Base-by-base conservation (phyloP, 495 filamentous ascomycete genomes). In the Penicillium cinerascens region DNA sequence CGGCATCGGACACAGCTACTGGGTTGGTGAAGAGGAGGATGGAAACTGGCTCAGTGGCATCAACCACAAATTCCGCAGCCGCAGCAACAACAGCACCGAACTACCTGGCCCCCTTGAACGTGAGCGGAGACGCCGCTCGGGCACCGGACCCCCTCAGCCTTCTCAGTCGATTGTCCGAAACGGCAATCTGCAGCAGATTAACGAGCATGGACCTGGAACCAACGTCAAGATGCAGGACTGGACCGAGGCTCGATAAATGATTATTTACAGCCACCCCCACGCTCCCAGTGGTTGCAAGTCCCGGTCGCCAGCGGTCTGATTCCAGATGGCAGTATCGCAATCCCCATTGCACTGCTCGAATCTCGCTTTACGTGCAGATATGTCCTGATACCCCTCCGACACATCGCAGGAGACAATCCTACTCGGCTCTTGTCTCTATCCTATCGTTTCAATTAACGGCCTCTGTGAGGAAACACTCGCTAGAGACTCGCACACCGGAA, bases 1-100 rank as follows among this genome's bases (percentile, higher is more conserved):
- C 16, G 68, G 74, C 4, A 66, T 91, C 17, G 86, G 85, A 17
- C 78, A 73, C 54, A 74, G 74, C 46, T 96, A 92, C 66, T 96
- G 91, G 91, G 66, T 92, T 7, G 89, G 82, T 45, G 75, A 77
- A 47, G 61, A 72, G 46, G 67, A 75, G 25, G 69, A 76, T 47
- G 64, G 78, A 21, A 81, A 80, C 57, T 90, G 87, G 87, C 76
- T 82, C 54, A 68, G 72, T 43, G 75, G 74, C 1, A 68, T 87
- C 33, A 74, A 76, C 36, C 76, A 78, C 25, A 81, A 78, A 62
- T 86, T 89, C 64, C 73, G 69, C 54, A 63, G 59, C 50, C 65
- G 68, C 44, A 49, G 51, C 13, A 51, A 47, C 29, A 63, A 63
- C 50, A 60, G 53, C 47, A 58, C 51, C n/a, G 68, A 73, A n/a